phyloP scores from a whole-genome alignment of 164 flowering plant species.

The Magnolia kwangsiensis region DNA sequence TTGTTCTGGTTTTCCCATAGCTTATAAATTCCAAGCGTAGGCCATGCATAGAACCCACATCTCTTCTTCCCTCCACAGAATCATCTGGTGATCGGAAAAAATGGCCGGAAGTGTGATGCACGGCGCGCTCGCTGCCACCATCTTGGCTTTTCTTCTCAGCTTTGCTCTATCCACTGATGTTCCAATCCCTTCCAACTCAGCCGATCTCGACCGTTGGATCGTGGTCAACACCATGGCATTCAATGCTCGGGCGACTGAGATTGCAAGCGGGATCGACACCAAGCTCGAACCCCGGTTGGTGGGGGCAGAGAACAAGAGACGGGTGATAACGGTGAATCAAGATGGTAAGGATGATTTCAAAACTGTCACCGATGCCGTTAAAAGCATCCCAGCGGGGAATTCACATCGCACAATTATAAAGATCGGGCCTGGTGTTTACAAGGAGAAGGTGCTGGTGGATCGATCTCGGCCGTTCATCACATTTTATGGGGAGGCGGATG shows the following conservation, averaged over 20 bases:
- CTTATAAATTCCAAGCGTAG: no score
- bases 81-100: not conserved
- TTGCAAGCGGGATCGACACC: not conserved
- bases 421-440: conserved; percentile 47
- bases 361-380: conserved; percentile 50
- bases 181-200: not conserved
- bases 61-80: not conserved
- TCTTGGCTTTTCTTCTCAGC: not conserved
- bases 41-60: not conserved
- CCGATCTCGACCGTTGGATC: conserved; percentile 1
- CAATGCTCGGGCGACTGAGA: not conserved
- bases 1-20: no score
- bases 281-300: conserved; percentile 27
- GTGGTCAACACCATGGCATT: not conserved
- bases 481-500: conserved; percentile 31
- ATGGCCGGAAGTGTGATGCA: not conserved
- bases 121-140: no score
- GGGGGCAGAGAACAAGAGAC: conserved; percentile 30
- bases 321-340: conserved; percentile 34
- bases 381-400: conserved; percentile 45
- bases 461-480: conserved; percentile 44
- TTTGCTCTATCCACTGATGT: not conserved
- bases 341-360: conserved; percentile 60
- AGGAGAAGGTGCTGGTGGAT: conserved; percentile 47
- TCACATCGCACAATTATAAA: conserved; percentile 29